Base-by-base conservation (phyloP, 768 basidiomycete species). In the Imleria badia region DNA sequence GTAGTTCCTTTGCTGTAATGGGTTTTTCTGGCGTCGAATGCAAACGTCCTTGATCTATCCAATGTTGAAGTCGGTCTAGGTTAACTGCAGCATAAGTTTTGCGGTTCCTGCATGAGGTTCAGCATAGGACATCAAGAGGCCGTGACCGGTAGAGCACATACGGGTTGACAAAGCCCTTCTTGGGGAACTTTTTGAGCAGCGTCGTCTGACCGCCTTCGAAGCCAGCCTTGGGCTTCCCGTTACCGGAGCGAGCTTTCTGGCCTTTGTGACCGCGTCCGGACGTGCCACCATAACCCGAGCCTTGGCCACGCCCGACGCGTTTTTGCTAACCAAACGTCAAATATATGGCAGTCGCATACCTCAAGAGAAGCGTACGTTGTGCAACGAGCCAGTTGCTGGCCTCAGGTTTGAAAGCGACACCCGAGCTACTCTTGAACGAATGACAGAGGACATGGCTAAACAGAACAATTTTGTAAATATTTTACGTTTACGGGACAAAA, bases 201-300 rank as follows among this genome's bases (percentile, higher is more conserved):
- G 96, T 91, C 6, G 96, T 98, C 71, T 98, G 96, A 58, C 97
- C 97, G 67, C 97, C 97, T 72, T 98, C 97, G 59, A 98, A 99
- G 7, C 91, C 87, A 26, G 83, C 78, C 61, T 80, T 82, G 30
- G 83, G 86, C 62, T 92, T 89, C 6, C 93, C 91, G 54, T 87
- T 85, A 2, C 95, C 95, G 6, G 92, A 84, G 58, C 96, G 85
- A 35, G 97, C 87, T 55, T 94, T 95, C 73, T 96, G 94, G 62
- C 97, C 97, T 64, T 99, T 99, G 72, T 91, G 82, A 73, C 97
- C 97, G 51, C 93, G 82, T 60, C 93, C 93, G 11, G 95, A 88
- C 1, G 96, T 98, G 57, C 93, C 87, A 59, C 97, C 97, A 54
- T 89, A 83, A 26, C 89, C 89, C 3, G 93, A 94, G 30, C 91